Base-by-base conservation (phyloP, 345 rosid genomes). In the Pistacia atlantica region DNA sequence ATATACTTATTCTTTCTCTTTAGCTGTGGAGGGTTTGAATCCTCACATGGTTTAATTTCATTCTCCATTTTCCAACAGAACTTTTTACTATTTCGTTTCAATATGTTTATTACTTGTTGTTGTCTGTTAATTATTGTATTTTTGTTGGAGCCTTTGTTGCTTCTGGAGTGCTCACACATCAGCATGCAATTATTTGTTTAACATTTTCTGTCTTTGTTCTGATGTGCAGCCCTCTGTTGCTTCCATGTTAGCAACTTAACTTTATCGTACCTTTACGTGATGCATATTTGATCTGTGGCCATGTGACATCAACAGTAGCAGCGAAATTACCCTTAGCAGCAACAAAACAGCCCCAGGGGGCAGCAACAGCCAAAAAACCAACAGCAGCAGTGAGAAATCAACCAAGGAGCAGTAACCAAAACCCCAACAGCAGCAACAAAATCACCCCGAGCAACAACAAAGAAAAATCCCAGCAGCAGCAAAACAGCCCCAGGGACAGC, bases 241-340 rank as follows among this genome's bases (percentile, higher is more conserved):
- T 59, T 22, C 63, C 4, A 51, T 51, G 55, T 22, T 22, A 59
- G 63, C 28, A 20, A 0, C 9, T n/a, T 59, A 59, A 0, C 5
- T 37, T 12, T 55, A 4, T 16, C 11, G 12, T 2, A 14, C 11
- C 12, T 71, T 58, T 8, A 28, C 25, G 5, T 18, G 25, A 25
- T 25, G 25, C 35, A 59, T 61, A 1, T 61, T 48, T 61, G 67
- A 46, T 33, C 17, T 73, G 57, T 73, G 66, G 57, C 67, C 55
- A 16, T 48, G 16, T 58, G 42, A 25, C 25, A 25, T 25, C 25
- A 25, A 25, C 25, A 25, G 25, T 0, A 25, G 25, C 25, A 25
- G 25, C 25, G 25, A 25, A 25, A 25, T 25, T 25, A 25, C 25
- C 25, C 25, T 25, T 25, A 25, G 25, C 0, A 25, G 25, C 25